These are phyloP conservation scores for Epichloe baconii DNA, from an alignment of 2,329 filamentous ascomycete genomes.

Conservation along the genomic window DNA sequence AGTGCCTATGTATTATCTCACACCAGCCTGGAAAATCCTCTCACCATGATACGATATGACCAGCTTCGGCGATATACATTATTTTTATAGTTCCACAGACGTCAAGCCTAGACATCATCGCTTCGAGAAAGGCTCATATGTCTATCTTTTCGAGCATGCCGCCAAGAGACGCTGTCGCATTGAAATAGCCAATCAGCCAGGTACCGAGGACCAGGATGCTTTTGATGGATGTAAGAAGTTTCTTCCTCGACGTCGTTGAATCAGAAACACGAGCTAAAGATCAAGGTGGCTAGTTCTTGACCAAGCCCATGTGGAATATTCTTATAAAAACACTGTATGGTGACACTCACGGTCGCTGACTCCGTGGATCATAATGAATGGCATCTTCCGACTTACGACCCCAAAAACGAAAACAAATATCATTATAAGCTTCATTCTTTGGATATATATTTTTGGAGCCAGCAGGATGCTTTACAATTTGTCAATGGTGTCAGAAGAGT, in stretches of 20 bases:
- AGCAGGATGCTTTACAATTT: slow-evolving; percentile 57
- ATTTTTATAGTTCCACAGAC: slow-evolving; percentile 59
- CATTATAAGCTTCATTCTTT: slow-evolving; percentile 65
- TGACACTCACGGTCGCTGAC: slow-evolving; percentile 52
- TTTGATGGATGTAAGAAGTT: slow-evolving; percentile 56
- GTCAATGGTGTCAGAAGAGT: slow-evolving; percentile 55
- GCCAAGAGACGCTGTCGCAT: slow-evolving; percentile 53
- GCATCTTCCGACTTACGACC: slow-evolving; percentile 64
- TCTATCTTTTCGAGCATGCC: slow-evolving; percentile 68
- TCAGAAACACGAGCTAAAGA: slow-evolving; percentile 5
- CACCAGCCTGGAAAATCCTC: background rate
- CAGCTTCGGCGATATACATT: slow-evolving; percentile 69
- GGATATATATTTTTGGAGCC: slow-evolving; percentile 71
- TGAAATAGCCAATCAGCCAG: slow-evolving; percentile 64
- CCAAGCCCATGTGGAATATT: slow-evolving; percentile 51
- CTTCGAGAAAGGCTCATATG: slow-evolving; percentile 68
- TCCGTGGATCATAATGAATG: slow-evolving; percentile 46
- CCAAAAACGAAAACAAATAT: slow-evolving; percentile 62
- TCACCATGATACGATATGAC: background rate
- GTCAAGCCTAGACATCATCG: slow-evolving; percentile 62
- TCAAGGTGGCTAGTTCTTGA: slow-evolving; percentile 44
- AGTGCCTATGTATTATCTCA: slow-evolving; percentile 14
- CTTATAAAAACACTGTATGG: slow-evolving; percentile 62
- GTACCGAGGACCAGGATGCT: slow-evolving; percentile 64
- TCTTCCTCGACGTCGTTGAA: background rate